These are phyloP conservation scores for Colletotrichum filicis DNA, from an alignment of 2,329 filamentous ascomycete species.

Conservation along the genomic window DNA sequence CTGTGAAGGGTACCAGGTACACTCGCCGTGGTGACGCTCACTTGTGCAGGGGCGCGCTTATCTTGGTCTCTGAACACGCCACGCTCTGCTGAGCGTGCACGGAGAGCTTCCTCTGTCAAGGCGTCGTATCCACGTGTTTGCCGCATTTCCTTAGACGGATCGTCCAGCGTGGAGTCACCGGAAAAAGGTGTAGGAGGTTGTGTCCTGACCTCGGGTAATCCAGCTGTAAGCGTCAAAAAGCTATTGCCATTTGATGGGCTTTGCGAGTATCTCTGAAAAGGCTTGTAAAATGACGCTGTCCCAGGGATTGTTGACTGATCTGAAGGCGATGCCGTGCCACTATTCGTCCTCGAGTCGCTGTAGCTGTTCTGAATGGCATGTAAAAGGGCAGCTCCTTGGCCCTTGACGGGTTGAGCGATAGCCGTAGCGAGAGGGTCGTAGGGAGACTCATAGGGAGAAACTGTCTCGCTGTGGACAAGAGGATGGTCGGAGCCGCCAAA, in stretches of 20 bases:
- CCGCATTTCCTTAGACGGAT: slow-evolving; percentile 56
- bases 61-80: slow-evolving; percentile 68
- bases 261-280: slow-evolving; percentile 54
- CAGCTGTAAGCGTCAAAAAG: slow-evolving; percentile 54
- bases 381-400: slow-evolving; percentile 10
- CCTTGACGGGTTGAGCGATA: slow-evolving; percentile 22
- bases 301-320: slow-evolving; percentile 29
- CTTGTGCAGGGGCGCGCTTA: slow-evolving; percentile 71
- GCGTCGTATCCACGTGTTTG: slow-evolving; percentile 53
- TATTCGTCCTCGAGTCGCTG: slow-evolving; percentile 18
- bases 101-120: slow-evolving; percentile 57
- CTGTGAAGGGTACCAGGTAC: slow-evolving; percentile 70
- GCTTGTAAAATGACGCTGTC: slow-evolving; percentile 36
- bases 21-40: slow-evolving; percentile 70
- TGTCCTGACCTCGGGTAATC: slow-evolving; percentile 35
- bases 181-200: slow-evolving; percentile 50
- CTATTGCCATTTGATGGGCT: slow-evolving; percentile 56
- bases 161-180: slow-evolving; percentile 45
- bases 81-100: slow-evolving; percentile 73
- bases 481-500: slow-evolving; percentile 68
- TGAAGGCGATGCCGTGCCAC: slow-evolving; percentile 28
- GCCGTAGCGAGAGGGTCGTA: slow-evolving; percentile 54
- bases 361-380: slow-evolving; percentile 4
- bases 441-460: slow-evolving; percentile 68
- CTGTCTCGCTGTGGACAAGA: slow-evolving; percentile 78